Evolutionary conservation across 1,139 yeast genomes (phyloP).

Genomic region (Yamadazyma diddensiae): DNA sequence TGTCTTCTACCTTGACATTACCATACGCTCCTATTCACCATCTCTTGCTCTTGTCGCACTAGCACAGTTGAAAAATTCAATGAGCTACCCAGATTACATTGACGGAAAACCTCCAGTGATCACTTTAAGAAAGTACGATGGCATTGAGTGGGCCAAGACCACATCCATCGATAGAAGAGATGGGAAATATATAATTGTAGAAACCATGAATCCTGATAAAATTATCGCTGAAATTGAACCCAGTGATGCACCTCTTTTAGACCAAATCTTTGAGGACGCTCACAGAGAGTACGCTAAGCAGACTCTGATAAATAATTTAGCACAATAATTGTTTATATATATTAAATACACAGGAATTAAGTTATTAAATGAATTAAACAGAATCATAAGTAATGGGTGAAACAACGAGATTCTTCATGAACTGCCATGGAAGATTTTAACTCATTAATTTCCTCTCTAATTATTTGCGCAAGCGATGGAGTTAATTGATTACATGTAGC

Average conservation of each 20-base stretch:
- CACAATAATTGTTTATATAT: too few species aligned
- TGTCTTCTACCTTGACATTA: too few species aligned
- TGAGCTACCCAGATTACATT: constrained; percentile 40
- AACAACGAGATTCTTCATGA: constrained; percentile 72
- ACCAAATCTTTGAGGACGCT: constrained; percentile 48
- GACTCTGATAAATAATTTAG: too few species aligned
- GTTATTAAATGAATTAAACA: neutral
- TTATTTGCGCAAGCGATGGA: constrained; percentile 82
- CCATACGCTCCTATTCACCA: too few species aligned
- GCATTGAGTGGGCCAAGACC: constrained; percentile 50
- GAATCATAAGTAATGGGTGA: constrained; percentile 73
- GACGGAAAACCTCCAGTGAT: constrained; percentile 50
- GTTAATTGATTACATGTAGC: constrained; percentile 94
- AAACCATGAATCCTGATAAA: constrained; percentile 42
- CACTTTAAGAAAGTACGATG: constrained; percentile 44
- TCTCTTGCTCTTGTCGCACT: too few species aligned
- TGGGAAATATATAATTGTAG: constrained; percentile 41
- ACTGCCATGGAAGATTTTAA: constrained; percentile 78
- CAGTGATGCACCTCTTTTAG: constrained; percentile 35
- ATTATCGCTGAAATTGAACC: constrained; percentile 41
- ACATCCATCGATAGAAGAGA: constrained; percentile 47
- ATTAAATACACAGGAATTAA: constrained; percentile 6
- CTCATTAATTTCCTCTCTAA: constrained; percentile 80
- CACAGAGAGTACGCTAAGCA: constrained; percentile 29
- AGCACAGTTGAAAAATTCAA: too few species aligned